Evolutionary conservation across 345 rosid species (phyloP).

Genomic region (Punica granatum): DNA sequence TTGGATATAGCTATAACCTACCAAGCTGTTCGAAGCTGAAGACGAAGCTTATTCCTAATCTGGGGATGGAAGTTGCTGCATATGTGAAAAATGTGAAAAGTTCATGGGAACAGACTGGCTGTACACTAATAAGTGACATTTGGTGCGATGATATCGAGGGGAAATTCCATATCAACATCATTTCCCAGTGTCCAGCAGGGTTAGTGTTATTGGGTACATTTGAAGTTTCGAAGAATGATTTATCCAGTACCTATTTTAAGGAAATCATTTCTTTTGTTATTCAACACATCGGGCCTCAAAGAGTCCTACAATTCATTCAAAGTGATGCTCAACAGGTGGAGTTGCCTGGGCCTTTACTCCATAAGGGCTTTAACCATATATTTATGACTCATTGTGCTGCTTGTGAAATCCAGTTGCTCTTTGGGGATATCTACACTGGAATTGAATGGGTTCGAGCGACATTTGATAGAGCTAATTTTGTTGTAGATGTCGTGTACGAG

Average conservation of each 20-base stretch:
- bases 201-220: neutral
- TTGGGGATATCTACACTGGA: neutral
- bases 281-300: neutral
- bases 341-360: neutral
- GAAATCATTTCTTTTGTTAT: neutral
- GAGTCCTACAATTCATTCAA: conserved; percentile 5
- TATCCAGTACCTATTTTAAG: neutral
- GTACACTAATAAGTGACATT: neutral
- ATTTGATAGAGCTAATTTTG: neutral
- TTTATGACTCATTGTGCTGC: neutral
- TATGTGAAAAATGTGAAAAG: conserved; percentile 8
- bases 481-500: neutral
- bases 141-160: neutral
- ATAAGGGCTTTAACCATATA: neutral
- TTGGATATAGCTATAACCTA: neutral
- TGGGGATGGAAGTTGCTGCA: neutral
- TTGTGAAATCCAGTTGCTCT: neutral
- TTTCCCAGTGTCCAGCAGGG: conserved; percentile 5
- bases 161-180: neutral
- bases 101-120: conserved; percentile 8
- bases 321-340: neutral
- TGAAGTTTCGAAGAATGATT: conserved; percentile 1
- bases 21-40: neutral
- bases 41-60: conserved; percentile 1
- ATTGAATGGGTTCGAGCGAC: neutral